phyloP scores from a whole-genome alignment of 495 filamentous ascomycete species.

The Friedmanniomyces endolithicus region DNA sequence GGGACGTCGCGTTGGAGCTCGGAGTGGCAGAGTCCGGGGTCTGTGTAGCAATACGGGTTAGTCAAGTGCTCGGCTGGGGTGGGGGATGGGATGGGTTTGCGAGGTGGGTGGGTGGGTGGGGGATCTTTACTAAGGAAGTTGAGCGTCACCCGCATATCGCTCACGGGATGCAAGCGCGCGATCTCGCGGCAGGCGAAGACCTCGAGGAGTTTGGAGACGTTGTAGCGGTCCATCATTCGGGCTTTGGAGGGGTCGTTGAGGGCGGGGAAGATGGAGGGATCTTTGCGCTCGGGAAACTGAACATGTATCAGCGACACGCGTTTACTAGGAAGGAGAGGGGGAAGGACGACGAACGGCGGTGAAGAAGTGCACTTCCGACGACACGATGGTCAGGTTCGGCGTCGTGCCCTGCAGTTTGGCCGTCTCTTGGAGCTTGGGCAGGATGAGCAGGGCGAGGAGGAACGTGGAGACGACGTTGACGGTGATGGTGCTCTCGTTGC shows the following conservation, averaged over 20 bases:
- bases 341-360: conserved; percentile 8
- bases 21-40: conserved; percentile 33
- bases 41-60: not conserved
- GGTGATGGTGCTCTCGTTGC: conserved; percentile 36
- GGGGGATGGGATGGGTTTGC: too few relatives aligned
- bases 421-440: conserved; percentile 30
- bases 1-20: conserved; percentile 24
- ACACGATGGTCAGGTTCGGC: conserved; percentile 25
- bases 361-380: conserved; percentile 23
- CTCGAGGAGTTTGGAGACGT: conserved; percentile 26
- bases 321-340: not conserved
- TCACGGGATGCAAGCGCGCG: conserved; percentile 10
- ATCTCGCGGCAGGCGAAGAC: conserved; percentile 23
- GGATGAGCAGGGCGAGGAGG: conserved; percentile 33
- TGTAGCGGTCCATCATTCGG: conserved; percentile 26
- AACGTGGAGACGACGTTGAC: conserved; percentile 41
- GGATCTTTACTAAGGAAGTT: conserved; percentile 31
- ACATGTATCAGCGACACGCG: not conserved
- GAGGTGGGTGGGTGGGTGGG: too few relatives aligned
- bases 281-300: conserved; percentile 22
- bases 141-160: conserved; percentile 26
- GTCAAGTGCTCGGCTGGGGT: too few relatives aligned
- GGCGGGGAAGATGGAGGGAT: conserved; percentile 21
- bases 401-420: conserved; percentile 20
- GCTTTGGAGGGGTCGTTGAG: conserved; percentile 21